Percentiles rank a stretch among this genome's conserved stretches.
Conservation (phyloP, 371 early-diverging fungal genomes). For the Blastocladiella emersonii region DNA sequence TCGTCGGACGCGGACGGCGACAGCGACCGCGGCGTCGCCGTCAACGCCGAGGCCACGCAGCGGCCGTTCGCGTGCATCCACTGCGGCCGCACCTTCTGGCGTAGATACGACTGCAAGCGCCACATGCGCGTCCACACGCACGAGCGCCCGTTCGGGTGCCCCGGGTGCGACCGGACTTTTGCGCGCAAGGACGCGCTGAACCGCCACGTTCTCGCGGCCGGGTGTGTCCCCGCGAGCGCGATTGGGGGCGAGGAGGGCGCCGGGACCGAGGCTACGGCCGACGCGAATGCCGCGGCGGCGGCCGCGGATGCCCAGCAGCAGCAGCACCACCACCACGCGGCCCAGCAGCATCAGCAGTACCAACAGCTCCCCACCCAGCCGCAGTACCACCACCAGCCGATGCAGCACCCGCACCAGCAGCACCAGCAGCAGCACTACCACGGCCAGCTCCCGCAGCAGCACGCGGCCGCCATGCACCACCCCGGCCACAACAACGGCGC, state of each 20-base stretch:
- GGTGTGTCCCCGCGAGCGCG: neutral
- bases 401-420: neutral
- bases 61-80: constrained; percentile 44
- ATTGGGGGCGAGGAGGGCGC: neutral
- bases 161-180: constrained; percentile 19
- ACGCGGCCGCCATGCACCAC: too few species aligned
- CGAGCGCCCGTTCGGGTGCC: constrained; percentile 42
- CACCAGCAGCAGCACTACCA: neutral
- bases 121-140: constrained; percentile 53
- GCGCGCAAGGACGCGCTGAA: neutral
- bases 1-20: too few species aligned
- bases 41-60: constrained; percentile 10
- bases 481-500: too few species aligned
- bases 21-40: constrained; percentile 9
- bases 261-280: neutral
- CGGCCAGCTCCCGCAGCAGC: neutral
- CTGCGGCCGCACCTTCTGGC: constrained; percentile 13
- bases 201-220: neutral
- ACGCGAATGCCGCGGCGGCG: too few species aligned
- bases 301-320: neutral
- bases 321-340: neutral
- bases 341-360: neutral
- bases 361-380: neutral
- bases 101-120: constrained; percentile 29
- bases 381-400: neutral